phyloP scores from a whole-genome alignment of 805 yeast species.

The Zygoascus ofunaensis region DNA sequence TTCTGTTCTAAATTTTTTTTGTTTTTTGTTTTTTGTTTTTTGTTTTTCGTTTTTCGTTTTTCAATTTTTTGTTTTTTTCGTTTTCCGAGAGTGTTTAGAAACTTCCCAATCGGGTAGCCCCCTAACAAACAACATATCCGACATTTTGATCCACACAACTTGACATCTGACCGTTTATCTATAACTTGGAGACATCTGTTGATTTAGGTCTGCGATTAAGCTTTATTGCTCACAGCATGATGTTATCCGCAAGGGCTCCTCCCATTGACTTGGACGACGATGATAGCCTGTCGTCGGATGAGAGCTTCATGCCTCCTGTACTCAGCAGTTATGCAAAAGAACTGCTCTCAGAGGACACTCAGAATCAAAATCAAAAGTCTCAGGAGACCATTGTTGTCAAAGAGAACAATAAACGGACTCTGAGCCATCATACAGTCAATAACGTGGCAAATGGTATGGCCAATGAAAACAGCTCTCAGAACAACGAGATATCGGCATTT shows the following conservation, averaged over 20 bases:
- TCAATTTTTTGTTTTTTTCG: not conserved
- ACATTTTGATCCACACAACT: not conserved
- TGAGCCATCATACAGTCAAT: not conserved
- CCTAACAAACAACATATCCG: not conserved
- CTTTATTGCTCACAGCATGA: not conserved
- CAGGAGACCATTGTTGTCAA: constrained; percentile 6
- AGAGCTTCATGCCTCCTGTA: constrained; percentile 49
- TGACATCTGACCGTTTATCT: not conserved
- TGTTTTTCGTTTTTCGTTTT: too few relatives aligned
- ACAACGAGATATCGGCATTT: not conserved
- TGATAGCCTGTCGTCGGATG: constrained; percentile 33
- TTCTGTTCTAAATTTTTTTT: too few relatives aligned
- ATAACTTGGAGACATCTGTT: too few relatives aligned
- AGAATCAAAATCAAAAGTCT: not conserved
- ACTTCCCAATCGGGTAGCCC: not conserved
- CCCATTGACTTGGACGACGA: constrained; percentile 27
- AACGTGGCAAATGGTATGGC: not conserved
- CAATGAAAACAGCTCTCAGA: too few relatives aligned
- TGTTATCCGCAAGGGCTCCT: not conserved
- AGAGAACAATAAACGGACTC: not conserved
- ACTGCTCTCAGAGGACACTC: constrained; percentile 29
- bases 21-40: too few relatives aligned
- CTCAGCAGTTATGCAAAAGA: constrained; percentile 51
- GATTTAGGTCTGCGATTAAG: too few relatives aligned
- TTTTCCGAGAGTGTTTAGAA: not conserved